phyloP scores from a whole-genome alignment of 495 filamentous ascomycete genomes.

The Mytilinidion resinicola region DNA sequence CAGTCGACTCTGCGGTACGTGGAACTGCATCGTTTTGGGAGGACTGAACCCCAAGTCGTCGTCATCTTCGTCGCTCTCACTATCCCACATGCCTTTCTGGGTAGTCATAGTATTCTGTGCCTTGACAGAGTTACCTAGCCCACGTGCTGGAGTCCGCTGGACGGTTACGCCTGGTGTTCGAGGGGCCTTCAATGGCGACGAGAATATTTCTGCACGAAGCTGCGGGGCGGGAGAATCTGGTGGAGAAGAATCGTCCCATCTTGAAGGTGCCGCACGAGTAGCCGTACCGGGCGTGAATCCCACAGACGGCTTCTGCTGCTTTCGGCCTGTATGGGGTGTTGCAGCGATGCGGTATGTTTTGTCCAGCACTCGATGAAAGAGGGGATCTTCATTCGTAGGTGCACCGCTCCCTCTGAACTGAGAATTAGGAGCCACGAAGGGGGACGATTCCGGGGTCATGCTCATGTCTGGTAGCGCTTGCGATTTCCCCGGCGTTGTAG shows the following conservation, averaged over 20 bases:
- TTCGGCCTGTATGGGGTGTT: conserved; percentile 60
- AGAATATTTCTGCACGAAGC: conserved; percentile 78
- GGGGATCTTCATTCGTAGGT: conserved; percentile 52
- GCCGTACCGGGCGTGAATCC: conserved; percentile 22
- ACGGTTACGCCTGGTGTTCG: conserved; percentile 73
- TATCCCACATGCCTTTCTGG: conserved; percentile 11
- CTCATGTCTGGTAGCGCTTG: conserved; percentile 50
- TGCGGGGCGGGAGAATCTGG: conserved; percentile 61
- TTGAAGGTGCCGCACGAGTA: conserved; percentile 10
- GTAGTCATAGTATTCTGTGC: too few relatives aligned
- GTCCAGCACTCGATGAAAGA: conserved; percentile 83
- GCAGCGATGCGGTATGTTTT: conserved; percentile 92
- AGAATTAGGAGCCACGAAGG: conserved; percentile 33
- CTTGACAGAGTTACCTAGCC: neutral
- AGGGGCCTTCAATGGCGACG: conserved; percentile 54
- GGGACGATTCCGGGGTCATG: conserved; percentile 42
- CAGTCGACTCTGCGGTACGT: conserved; percentile 76
- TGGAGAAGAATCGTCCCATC: conserved; percentile 32
- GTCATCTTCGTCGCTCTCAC: conserved; percentile 45
- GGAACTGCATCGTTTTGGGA: conserved; percentile 96
- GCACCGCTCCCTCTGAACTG: conserved; percentile 10
- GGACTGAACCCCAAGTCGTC: conserved; percentile 67
- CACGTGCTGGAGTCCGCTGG: conserved; percentile 52
- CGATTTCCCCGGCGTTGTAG: conserved; percentile 39
- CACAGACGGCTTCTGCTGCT: conserved; percentile 33